phyloP scores from a whole-genome alignment of 257 asterid species.

The Linaria vulgaris region DNA sequence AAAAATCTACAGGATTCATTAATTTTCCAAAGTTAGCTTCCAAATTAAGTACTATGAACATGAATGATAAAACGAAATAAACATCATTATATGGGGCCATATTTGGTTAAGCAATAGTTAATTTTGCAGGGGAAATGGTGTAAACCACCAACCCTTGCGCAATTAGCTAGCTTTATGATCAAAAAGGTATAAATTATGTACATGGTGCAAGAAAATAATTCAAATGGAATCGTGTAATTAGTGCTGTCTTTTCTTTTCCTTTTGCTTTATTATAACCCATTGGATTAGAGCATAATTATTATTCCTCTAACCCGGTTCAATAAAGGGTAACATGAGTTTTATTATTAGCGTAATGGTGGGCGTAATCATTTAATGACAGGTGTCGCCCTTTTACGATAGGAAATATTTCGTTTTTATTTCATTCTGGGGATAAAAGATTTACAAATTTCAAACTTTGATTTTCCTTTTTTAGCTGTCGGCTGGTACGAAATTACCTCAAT shows the following conservation, averaged over 20 bases:
- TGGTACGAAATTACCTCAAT: too few species aligned
- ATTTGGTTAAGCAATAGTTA: not conserved
- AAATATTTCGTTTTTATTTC: too few species aligned
- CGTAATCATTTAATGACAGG: slow-evolving; percentile 47
- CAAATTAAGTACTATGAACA: not conserved
- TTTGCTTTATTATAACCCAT: not conserved
- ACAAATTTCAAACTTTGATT: too few species aligned
- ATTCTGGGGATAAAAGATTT: too few species aligned
- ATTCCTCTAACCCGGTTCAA: not conserved
- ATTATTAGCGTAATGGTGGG: slow-evolving; percentile 36
- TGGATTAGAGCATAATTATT: slow-evolving; percentile 24
- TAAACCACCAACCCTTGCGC: slow-evolving; percentile 6
- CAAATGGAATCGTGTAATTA: not conserved
- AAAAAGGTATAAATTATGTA: not conserved
- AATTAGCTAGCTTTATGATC: not conserved
- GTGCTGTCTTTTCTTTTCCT: slow-evolving; percentile 17
- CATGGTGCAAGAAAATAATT: too few species aligned
- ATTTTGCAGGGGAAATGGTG: not conserved
- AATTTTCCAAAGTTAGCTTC: not conserved
- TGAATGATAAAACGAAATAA: too few species aligned
- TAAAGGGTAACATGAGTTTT: slow-evolving; percentile 24
- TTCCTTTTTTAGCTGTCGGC: too few species aligned
- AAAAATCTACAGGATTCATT: not conserved
- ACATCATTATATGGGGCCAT: not conserved
- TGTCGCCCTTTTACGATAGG: slow-evolving; percentile 3